Evolutionary conservation across 179 eudicot genomes (phyloP), one percentile per base, ranked within the genome.

Genomic region (Actinidia arguta): DNA sequence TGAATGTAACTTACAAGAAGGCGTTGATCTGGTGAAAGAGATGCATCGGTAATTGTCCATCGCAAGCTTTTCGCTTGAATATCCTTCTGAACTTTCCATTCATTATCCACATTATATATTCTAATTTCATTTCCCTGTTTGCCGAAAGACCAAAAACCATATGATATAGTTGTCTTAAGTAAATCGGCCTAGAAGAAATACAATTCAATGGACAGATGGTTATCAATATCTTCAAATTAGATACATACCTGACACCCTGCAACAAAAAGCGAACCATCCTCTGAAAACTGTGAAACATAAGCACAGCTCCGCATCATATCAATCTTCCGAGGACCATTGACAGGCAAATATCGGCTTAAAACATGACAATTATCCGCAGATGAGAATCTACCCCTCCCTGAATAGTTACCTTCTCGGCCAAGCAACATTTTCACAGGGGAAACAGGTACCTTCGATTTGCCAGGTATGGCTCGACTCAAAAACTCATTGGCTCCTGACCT

Each of bases 31-130:
- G 97, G 98, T 55, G 98, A 94, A 85, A 94, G 94, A 75, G 92
- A 91, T 46, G 97, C 90, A 82, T 94, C 98, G 50, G 97, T 94
- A 39, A 94, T 92, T 39, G 98, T 94, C 98, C 98, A 94, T 55
- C 89, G 91, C 89, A 94, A 85, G 89, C 92, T 92, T 90, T 76
- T 91, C 11, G 97, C 98, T 16, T 78, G 69, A 22, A 94, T 90
- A 78, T 93, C 91, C 88, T 94, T 94, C 68, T 87, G 93, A 78
- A 94, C 76, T 86, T 91, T 91, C 98, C 97, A 94, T 73, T 89
- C 92, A 36, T 22, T 74, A 75, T 94, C 91, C 50, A 93, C 95
- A 75, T 93, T 83, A 84, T 92, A 94, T 81, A 94, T 88, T 78
- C 88, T 90, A 67, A 94, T 92, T 80, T 87, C 90, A 84, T 97